Base-by-base conservation (phyloP, 2,329 filamentous ascomycete species). In the Colletotrichum ledebouriae region DNA sequence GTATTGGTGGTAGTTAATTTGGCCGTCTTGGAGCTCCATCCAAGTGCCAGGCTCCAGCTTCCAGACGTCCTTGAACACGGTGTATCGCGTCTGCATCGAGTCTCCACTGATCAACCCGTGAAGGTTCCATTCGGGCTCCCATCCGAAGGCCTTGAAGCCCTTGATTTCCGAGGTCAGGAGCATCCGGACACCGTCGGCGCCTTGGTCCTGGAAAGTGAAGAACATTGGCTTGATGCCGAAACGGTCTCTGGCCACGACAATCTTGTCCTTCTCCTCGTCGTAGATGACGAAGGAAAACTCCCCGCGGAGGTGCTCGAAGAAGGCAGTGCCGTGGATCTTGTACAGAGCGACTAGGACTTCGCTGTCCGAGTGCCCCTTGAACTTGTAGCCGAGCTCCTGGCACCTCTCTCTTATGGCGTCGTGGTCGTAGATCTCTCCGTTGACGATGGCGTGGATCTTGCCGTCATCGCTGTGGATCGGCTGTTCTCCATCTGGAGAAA, bases 151-250 rank as follows among this genome's bases (percentile, higher is more conserved):
- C 52, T 84, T 71, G 72, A 88, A 86, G 0, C 83, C 85, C 72
- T 89, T 89, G 66, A 82, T 81, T 73, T 89, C 86, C 0, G 85
- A 78, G 6, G 85, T 84, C 0, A 88, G 73, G 12, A 87, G 73
- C 3, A 89, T 63, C 63, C 77, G 75, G 6, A 75, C 77, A 6
- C 75, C 74, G 1, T 79, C 70, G 1, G 81, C 67, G 13, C 46
- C 53, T 1, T 59, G n/a, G n/a, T 61, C 47, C 58, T 56, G 58
- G n/a, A 62, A 13, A 0, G 84, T 87, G 76, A 82, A 88, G 64
- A 85, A 84, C 17, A 89, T 77, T 2, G 86, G 85, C 73, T 89
- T 89, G 72, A 89, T 85, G 3, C 86, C 86, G 73, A 83, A 88
- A 0, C 86, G 81, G 72, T 89, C 86, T 17, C 85, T 75, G 1